Conservation (phyloP, 371 early-diverging fungal species). For the Mortierella sp. region DNA sequence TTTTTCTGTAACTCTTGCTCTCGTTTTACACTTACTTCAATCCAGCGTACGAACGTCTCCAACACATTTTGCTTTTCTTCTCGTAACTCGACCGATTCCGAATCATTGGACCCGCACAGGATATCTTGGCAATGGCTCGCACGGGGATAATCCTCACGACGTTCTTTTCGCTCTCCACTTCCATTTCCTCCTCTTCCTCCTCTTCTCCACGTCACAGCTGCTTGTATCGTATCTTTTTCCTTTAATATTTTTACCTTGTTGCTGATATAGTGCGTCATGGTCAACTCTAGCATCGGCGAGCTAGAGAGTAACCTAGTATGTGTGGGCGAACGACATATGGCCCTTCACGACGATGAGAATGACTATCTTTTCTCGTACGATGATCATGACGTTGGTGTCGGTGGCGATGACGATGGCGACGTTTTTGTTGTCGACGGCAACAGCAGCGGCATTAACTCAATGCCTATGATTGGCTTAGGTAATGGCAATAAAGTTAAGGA, state of each 20-base stretch:
- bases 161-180: conserved; percentile 6
- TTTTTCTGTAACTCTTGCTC: conserved; percentile 1
- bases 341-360: neutral
- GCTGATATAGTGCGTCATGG: neutral
- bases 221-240: neutral
- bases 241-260: neutral
- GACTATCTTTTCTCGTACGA: neutral
- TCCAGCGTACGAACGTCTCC: conserved; percentile 53
- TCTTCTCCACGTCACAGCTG: neutral
- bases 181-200: neutral
- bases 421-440: neutral
- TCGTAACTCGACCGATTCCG: conserved; percentile 18
- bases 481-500: neutral
- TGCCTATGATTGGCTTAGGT: neutral
- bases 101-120: conserved; percentile 45
- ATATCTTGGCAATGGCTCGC: conserved; percentile 54
- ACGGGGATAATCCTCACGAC: conserved; percentile 42
- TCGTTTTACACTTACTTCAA: conserved; percentile 30
- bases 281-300: too few relatives aligned
- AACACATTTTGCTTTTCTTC: conserved; percentile 40
- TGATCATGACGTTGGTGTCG: neutral
- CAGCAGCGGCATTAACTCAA: neutral
- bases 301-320: too few relatives aligned
- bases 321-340: neutral
- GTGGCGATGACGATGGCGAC: neutral